These are phyloP conservation scores for Pseudogymnoascus sp. DNA, from an alignment of 2,329 filamentous ascomycete species.

Conservation along the genomic window DNA sequence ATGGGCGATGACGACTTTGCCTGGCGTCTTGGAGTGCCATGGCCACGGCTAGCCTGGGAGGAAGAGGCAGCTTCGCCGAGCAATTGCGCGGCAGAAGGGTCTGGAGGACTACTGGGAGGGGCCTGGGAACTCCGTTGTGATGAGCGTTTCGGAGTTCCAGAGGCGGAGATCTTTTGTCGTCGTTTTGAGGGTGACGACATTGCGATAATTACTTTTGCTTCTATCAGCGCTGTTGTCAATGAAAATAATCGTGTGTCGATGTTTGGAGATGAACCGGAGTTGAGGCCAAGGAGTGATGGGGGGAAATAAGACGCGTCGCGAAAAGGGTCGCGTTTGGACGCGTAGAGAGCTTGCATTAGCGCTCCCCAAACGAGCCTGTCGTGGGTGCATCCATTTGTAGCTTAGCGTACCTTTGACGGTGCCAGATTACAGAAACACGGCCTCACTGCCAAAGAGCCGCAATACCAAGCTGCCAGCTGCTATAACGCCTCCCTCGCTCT, in stretches of 20 bases:
- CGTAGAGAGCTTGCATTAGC: conserved; percentile 9
- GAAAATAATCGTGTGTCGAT: not conserved
- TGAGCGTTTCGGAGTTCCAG: conserved; percentile 47
- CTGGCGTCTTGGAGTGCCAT: conserved; percentile 40
- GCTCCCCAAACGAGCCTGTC: not conserved
- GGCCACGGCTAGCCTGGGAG: conserved; percentile 21
- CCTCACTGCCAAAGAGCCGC: conserved; percentile 4
- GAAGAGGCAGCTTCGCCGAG: conserved; percentile 30
- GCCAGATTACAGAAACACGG: conserved; percentile 10
- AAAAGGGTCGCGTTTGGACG: conserved; percentile 4
- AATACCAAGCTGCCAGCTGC: conserved; percentile 3
- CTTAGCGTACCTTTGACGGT: not conserved
- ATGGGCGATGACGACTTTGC: conserved; percentile 74
- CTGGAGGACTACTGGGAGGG: conserved; percentile 41
- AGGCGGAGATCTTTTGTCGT: conserved; percentile 47
- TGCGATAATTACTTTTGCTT: conserved; percentile 19
- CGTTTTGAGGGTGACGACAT: conserved; percentile 58
- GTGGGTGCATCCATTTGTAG: not conserved
- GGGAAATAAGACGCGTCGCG: conserved; percentile 9
- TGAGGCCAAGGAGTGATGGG: not conserved
- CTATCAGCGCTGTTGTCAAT: conserved; percentile 4
- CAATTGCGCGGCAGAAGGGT: conserved; percentile 28
- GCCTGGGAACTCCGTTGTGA: conserved; percentile 51
- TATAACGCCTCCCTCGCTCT: not conserved
- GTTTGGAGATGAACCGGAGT: not conserved